A percentile compares a stretch with the other conserved stretches of the same genome.
phyloP scores from a whole-genome alignment of 2,329 filamentous ascomycete species.

The Trichophyton schoenleinii region DNA sequence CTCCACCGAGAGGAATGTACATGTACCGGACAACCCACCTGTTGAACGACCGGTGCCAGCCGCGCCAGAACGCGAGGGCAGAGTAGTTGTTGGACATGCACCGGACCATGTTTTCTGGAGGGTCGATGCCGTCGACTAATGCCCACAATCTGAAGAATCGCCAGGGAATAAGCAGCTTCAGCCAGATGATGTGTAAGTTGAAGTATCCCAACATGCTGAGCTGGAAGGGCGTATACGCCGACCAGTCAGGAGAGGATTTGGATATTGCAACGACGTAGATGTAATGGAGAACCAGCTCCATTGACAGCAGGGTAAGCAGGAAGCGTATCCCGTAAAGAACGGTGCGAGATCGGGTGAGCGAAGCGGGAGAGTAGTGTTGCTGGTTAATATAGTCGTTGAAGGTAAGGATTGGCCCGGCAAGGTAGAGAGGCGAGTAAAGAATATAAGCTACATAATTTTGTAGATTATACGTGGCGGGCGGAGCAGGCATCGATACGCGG shows the following conservation, averaged over 20 bases:
- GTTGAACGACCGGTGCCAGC: slow-evolving; percentile 92
- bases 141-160: slow-evolving; percentile 98
- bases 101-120: slow-evolving; percentile 95
- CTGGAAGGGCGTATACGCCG: slow-evolving; percentile 70
- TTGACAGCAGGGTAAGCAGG: slow-evolving; percentile 62
- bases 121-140: slow-evolving; percentile 78
- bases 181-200: slow-evolving; percentile 94
- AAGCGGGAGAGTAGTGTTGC: slow-evolving; percentile 57
- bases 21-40: slow-evolving; percentile 90
- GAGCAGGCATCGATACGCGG: slow-evolving; percentile 64
- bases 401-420: slow-evolving; percentile 84
- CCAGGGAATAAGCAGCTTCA: slow-evolving; percentile 93
- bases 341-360: slow-evolving; percentile 58
- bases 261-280: slow-evolving; percentile 90
- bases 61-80: slow-evolving; percentile 82
- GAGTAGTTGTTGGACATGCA: slow-evolving; percentile 95
- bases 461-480: slow-evolving; percentile 57
- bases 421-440: slow-evolving; percentile 84
- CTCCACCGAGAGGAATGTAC: slow-evolving; percentile 79
- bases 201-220: slow-evolving; percentile 86
- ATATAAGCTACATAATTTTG: slow-evolving; percentile 81
- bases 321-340: slow-evolving; percentile 75
- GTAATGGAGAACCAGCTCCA: slow-evolving; percentile 86
- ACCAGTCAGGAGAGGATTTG: slow-evolving; percentile 67
- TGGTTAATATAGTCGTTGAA: slow-evolving; percentile 98